These are phyloP conservation scores for Cryomyces minteri DNA, from an alignment of 495 filamentous ascomycete species.

Conservation along the genomic window DNA sequence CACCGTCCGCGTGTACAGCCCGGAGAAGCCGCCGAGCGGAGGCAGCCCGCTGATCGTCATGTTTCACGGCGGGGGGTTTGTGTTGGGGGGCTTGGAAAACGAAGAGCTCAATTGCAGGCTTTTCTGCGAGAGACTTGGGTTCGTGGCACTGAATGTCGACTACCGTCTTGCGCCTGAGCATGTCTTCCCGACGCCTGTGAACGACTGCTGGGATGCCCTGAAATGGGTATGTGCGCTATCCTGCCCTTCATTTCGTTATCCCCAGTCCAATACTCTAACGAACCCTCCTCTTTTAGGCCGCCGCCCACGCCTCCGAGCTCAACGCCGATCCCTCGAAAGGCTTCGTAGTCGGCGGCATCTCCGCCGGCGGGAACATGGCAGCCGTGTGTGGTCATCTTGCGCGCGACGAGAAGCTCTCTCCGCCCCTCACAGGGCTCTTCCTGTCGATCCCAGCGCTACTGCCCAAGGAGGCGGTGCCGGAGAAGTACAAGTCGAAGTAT, in stretches of 20 bases:
- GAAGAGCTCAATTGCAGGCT: neutral
- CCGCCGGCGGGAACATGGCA: conserved; percentile 29
- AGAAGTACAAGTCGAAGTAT: conserved; percentile 17
- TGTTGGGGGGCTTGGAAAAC: neutral
- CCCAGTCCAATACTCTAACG: neutral
- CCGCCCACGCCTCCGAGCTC: conserved; percentile 19
- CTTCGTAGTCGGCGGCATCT: conserved; percentile 31
- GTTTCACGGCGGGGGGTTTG: conserved; percentile 11
- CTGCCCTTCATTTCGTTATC: neutral
- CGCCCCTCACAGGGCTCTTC: conserved; percentile 26
- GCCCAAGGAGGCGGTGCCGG: conserved; percentile 8
- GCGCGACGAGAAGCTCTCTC: conserved; percentile 24
- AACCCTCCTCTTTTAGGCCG: conserved; percentile 8
- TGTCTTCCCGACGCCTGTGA: conserved; percentile 25
- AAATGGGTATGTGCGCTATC: conserved; percentile 22
- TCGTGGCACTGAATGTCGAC: conserved; percentile 23
- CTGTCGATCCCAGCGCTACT: conserved; percentile 22
- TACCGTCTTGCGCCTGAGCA: conserved; percentile 31
- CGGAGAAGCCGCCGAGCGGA: conserved; percentile 3
- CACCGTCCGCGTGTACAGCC: conserved; percentile 5
- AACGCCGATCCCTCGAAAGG: conserved; percentile 23
- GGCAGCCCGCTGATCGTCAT: conserved; percentile 10
- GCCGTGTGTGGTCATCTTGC: conserved; percentile 23
- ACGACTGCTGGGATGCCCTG: conserved; percentile 32
- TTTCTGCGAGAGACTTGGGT: conserved; percentile 10